phyloP scores from a whole-genome alignment of 2,329 filamentous ascomycete genomes.

The Didymella segeticola region DNA sequence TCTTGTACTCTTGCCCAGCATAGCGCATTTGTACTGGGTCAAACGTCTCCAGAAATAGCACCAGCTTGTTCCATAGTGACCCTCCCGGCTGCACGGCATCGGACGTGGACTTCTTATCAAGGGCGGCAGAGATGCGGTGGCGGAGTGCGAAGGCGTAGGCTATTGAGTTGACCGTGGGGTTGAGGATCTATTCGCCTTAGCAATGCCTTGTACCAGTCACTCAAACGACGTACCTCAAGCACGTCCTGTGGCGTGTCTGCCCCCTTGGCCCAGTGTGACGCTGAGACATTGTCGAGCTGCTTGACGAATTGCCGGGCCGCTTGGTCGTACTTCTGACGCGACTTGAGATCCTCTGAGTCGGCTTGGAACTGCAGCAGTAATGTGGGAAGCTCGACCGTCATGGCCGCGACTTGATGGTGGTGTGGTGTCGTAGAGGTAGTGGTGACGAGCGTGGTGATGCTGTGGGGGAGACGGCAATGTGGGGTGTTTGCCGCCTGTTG shows the following conservation, averaged over 20 bases:
- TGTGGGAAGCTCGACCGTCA: constrained; percentile 41
- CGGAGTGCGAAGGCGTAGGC: constrained; percentile 64
- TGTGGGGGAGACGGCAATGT: constrained; percentile 23
- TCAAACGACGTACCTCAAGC: constrained; percentile 42
- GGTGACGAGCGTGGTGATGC: constrained; percentile 12
- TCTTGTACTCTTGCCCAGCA: constrained; percentile 56
- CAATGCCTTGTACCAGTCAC: neutral
- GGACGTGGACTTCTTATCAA: constrained; percentile 48
- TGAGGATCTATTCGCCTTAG: constrained; percentile 46
- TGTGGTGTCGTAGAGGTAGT: constrained; percentile 3
- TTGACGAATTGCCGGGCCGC: constrained; percentile 44
- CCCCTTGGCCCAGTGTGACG: constrained; percentile 43
- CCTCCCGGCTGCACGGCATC: constrained; percentile 54
- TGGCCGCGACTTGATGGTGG: constrained; percentile 15
- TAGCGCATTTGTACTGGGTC: constrained; percentile 64
- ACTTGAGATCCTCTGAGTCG: constrained; percentile 37
- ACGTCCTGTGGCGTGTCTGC: constrained; percentile 50
- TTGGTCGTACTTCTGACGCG: constrained; percentile 50
- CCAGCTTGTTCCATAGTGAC: constrained; percentile 58
- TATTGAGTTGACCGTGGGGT: constrained; percentile 65
- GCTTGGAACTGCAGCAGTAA: constrained; percentile 46
- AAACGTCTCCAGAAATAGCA: constrained; percentile 57
- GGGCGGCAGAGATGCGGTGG: constrained; percentile 52
- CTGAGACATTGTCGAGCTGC: constrained; percentile 43
- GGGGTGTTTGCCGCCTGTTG: constrained; percentile 24